Percentiles rank a stretch among this genome's conserved stretches.
phyloP scores from a whole-genome alignment of 1,284 basidiomycete species.

The Sutorius eximius region DNA sequence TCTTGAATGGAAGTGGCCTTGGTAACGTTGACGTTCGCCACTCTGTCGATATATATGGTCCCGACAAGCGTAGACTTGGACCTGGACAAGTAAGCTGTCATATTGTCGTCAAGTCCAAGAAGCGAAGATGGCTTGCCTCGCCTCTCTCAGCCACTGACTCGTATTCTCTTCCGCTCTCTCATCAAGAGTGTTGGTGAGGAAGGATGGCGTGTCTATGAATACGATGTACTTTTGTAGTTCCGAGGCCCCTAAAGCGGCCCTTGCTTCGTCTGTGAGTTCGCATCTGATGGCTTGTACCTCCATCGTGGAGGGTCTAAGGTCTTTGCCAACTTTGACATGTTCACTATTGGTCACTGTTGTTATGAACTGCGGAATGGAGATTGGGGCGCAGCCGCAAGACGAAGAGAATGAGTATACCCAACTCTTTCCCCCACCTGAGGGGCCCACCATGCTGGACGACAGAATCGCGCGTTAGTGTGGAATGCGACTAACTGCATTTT shows the following conservation, averaged over 20 bases:
- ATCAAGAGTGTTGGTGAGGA: background rate
- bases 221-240: conserved; percentile 12
- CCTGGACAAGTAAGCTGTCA: conserved; percentile 3
- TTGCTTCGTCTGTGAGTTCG: conserved; percentile 4
- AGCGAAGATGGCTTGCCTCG: conserved; percentile 5
- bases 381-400: background rate
- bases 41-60: conserved; percentile 18
- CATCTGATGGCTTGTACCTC: conserved; percentile 14
- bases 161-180: background rate
- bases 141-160: conserved; percentile 8
- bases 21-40: conserved; percentile 2
- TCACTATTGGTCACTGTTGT: conserved; percentile 1
- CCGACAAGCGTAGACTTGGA: conserved; percentile 13
- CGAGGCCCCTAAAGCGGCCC: background rate
- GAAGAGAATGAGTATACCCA: conserved; percentile 9
- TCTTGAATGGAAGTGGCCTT: background rate
- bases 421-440: conserved; percentile 21
- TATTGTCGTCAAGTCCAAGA: background rate
- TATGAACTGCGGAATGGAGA: conserved; percentile 13
- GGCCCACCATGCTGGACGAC: conserved; percentile 19
- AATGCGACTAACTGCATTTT: background rate
- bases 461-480: conserved; percentile 5
- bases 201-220: conserved; percentile 24
- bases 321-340: background rate
- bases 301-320: background rate